Percentiles rank a stretch among this genome's conserved stretches.
Conservation (phyloP, 2,329 filamentous ascomycete genomes). For the Stenocarpella maydis region DNA sequence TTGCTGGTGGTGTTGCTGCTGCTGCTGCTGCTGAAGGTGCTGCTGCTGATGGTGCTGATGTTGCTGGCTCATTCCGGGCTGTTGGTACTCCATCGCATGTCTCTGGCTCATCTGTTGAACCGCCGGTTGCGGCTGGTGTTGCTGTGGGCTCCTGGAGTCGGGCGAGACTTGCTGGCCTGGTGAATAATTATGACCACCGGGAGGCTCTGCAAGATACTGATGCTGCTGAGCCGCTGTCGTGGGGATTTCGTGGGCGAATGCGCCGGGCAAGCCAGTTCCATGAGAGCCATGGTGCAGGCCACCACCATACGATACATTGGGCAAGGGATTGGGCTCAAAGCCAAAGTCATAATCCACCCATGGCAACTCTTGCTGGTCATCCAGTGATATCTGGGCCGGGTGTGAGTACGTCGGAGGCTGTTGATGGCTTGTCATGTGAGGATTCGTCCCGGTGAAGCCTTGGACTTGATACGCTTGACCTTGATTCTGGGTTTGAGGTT, state of each 20-base stretch:
- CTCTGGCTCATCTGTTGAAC: conserved; percentile 30
- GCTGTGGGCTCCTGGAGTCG: conserved; percentile 31
- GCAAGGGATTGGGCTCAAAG: conserved; percentile 27
- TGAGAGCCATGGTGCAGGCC: conserved; percentile 27
- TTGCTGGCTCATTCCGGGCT: conserved; percentile 39
- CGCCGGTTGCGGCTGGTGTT: conserved; percentile 32
- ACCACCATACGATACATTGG: conserved; percentile 13
- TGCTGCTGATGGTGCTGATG: conserved; percentile 41
- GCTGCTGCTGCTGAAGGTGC: conserved; percentile 41
- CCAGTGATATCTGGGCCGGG: conserved; percentile 25
- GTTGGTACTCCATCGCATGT: conserved; percentile 32
- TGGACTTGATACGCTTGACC: conserved; percentile 30
- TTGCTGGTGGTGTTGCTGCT: conserved; percentile 39
- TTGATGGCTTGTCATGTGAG: conserved; percentile 29
- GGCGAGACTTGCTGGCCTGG: conserved; percentile 6
- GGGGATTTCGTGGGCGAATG: conserved; percentile 29
- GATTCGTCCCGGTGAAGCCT: conserved; percentile 14
- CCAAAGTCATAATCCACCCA: conserved; percentile 34
- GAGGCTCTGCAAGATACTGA: conserved; percentile 26
- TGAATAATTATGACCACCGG: conserved; percentile 4
- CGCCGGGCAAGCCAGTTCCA: conserved; percentile 12
- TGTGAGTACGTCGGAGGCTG: conserved; percentile 30
- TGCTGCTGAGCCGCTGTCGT: conserved; percentile 26
- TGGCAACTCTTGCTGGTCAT: conserved; percentile 23
- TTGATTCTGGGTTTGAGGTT: conserved; percentile 9